A percentile compares a stretch with the other conserved stretches of the same genome.
Conservation (phyloP, 164 flowering plant species). For the Saururus chinensis region DNA sequence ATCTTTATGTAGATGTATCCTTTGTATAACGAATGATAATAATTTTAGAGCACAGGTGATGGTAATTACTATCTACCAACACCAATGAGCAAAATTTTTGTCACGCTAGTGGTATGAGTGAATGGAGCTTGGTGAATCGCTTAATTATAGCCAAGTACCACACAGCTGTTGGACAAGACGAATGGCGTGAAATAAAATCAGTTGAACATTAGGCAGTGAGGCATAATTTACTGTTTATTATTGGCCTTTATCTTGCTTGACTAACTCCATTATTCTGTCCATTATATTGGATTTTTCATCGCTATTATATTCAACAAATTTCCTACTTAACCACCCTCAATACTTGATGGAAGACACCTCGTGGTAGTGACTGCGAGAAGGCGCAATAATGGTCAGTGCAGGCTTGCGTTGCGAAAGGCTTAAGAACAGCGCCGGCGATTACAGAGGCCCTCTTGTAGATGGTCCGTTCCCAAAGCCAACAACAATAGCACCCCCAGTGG, state of each 20-base stretch:
- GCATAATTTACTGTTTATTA: no score
- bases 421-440: no score
- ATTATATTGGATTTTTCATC: conserved; percentile 22
- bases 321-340: conserved; percentile 23
- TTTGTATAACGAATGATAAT: no score
- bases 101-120: no score
- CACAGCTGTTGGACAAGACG: conserved; percentile 36
- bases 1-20: no score
- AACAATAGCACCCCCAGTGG: neutral
- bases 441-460: neutral
- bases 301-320: conserved; percentile 12
- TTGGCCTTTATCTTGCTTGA: conserved; percentile 18
- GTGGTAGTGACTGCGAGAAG: conserved; percentile 7
- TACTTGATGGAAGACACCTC: no score
- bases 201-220: conserved; percentile 52
- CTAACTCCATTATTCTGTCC: conserved; percentile 45
- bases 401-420: conserved; percentile 12
- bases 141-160: no score
- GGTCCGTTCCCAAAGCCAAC: neutral
- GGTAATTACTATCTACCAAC: no score
- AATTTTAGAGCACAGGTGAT: no score
- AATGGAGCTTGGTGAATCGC: no score
- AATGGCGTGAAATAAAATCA: conserved; percentile 34
- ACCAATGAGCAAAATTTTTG: no score
- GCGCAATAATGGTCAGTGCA: conserved; percentile 49